Conservation (phyloP, 257 asterid species). For the Petrea volubilis region DNA sequence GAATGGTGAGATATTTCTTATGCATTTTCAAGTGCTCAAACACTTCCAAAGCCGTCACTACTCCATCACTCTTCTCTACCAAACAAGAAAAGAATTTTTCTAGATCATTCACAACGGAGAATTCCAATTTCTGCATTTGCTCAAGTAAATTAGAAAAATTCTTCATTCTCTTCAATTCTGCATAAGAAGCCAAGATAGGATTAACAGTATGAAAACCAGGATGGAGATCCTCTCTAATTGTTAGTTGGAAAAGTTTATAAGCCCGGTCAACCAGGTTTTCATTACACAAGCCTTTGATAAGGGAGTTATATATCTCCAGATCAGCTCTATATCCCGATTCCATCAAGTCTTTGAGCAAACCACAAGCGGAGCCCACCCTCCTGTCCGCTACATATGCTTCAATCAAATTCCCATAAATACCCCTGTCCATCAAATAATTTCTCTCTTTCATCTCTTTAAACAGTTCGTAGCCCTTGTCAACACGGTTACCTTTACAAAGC, state of each 20-base stretch:
- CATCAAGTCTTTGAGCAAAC: conserved; percentile 80
- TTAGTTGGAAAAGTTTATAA: conserved; percentile 68
- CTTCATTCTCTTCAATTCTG: conserved; percentile 64
- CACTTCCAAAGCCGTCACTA: conserved; percentile 56
- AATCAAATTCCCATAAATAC: conserved; percentile 76
- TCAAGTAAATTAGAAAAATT: conserved; percentile 67
- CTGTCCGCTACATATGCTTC: conserved; percentile 80
- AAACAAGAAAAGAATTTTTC: conserved; percentile 58
- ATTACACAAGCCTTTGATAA: conserved; percentile 77
- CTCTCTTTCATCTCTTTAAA: conserved; percentile 86
- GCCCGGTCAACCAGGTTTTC: conserved; percentile 67
- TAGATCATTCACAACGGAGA: conserved; percentile 45
- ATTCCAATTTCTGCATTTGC: conserved; percentile 59
- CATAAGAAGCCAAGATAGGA: conserved; percentile 69
- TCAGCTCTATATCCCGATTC: conserved; percentile 93
- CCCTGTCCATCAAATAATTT: conserved; percentile 74
- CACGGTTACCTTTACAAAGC: conserved; percentile 55
- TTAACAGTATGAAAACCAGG: conserved; percentile 71
- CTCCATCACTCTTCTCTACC: conserved; percentile 40
- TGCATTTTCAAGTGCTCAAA: conserved; percentile 57
- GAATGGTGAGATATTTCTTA: conserved; percentile 40
- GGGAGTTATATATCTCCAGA: conserved; percentile 73
- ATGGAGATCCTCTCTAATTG: conserved; percentile 76
- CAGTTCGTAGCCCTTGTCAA: conserved; percentile 62
- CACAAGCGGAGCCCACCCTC: conserved; percentile 77